Evolutionary conservation across 345 rosid genomes (phyloP), one percentile per base, ranked within the genome.

Genomic region (Hypericum androsaemum): DNA sequence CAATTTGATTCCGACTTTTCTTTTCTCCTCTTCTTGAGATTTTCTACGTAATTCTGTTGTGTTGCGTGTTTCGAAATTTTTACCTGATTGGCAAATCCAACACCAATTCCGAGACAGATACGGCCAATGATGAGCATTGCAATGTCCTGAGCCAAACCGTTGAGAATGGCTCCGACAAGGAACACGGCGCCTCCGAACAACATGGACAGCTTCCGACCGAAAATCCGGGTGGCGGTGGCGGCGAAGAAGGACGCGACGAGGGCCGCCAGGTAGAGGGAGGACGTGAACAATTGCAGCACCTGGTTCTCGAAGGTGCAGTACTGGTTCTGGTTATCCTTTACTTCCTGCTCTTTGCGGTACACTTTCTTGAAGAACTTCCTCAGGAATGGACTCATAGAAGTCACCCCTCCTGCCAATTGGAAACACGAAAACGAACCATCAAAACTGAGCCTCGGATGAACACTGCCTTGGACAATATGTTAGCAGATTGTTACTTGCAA

Each of bases 21-120:
- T 22, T n/a, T n/a, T n/a, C n/a, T n/a, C n/a, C n/a, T n/a, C n/a
- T n/a, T n/a, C n/a, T n/a, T n/a, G n/a, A 4, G 32, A 4, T 22
- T 22, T 22, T 22, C 32, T 1, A 22, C 1, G 32, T 22, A 22
- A 22, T 22, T 22, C 32, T 22, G 32, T 22, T 1, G 32, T 22
- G 4, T 22, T 22, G 32, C 32, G 4, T 22, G 32, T 22, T 22
- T 4, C 62, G 7, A 43, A 43, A 12, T 5, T 2, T 6, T n/a
- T 6, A 82, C 89, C 83, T 87, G 95, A 67, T 89, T 86, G 35
- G 89, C 86, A 35, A 86, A 85, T 36, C 95, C 97, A n/a, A 85
- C 92, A 2, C 92, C 95, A 0, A 86, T 62, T 52, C 87, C 95
- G 10, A 85, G 95, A 37, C 82, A 63, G 39, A 88, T 40, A 52